Evolutionary conservation across 2,329 filamentous ascomycete genomes (phyloP), one percentile per base, ranked within the genome.

Genomic region (Tolypocladium guangdongense): DNA sequence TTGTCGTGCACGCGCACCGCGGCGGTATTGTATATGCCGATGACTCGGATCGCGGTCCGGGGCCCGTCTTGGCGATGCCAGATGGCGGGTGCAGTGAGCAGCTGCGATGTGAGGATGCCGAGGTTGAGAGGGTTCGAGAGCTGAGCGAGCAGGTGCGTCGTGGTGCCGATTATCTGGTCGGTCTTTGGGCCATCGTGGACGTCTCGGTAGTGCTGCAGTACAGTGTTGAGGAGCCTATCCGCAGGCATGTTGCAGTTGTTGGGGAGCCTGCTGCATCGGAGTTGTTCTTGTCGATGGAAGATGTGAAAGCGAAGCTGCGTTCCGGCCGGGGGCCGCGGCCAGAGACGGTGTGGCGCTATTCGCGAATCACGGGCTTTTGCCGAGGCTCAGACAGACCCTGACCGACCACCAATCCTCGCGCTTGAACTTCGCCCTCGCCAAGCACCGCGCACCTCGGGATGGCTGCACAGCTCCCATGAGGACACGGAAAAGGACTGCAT

Each of bases 111-210:
- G 52, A 90, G 76, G 14, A 90, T 75, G 41, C 82, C 81, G 62
- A 90, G 76, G 66, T 91, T 91, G 54, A 88, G 78, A 16, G 86
- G 86, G 63, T 90, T 90, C 56, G 82, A 82, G 51, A 90, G 80
- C 49, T 80, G 80, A 18, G 83, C 80, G 53, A 91, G 76, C 33
- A 90, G 78, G 39, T 82, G 80, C 20, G 81, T 77, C 18, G 86
- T 87, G 46, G 83, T 86, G 57, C 78, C 82, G 62, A 87, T 73
- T 60, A 84, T 76, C 65, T 80, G 77, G 57, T 80, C 73, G 27
- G 75, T 78, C 59, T 73, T 74, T 52, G 66, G 63, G 49, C 71
- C 70, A 66, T 78, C 73, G 66, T 77, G 76, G 49, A 75, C 67
- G 58, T 78, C 75, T 64, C 78, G 78, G 64, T 77, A 82, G 53